Conservation (phyloP, 768 basidiomycete species). For the Psilocybe azurescens region DNA sequence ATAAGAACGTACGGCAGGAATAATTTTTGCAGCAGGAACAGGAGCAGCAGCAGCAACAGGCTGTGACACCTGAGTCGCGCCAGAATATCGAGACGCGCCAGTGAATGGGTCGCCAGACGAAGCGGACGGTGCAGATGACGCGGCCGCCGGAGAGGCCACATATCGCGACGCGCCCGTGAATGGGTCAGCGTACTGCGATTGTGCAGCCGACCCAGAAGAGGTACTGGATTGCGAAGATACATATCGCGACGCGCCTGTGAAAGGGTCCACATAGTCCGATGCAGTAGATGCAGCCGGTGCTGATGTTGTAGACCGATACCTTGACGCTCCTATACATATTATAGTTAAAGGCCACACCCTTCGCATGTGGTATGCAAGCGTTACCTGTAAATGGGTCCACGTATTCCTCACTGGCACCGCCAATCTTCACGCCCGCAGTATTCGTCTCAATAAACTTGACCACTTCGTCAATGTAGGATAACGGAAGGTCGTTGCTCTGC, state of each 20-base stretch:
- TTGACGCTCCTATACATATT: background rate
- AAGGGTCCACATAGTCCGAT: constrained; percentile 74
- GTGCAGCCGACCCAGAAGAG: constrained; percentile 26
- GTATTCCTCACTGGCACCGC: constrained; percentile 60
- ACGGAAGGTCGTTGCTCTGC: constrained; percentile 79
- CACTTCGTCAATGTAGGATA: constrained; percentile 86
- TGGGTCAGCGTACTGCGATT: constrained; percentile 60
- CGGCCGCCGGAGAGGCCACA: constrained; percentile 41
- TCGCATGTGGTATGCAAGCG: background rate
- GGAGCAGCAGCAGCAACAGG: constrained; percentile 38
- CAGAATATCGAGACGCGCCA: constrained; percentile 68
- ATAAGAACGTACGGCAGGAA: constrained; percentile 53
- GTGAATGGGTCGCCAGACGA: constrained; percentile 68
- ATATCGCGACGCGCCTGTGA: constrained; percentile 68
- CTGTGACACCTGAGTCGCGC: constrained; percentile 15
- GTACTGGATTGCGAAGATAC: constrained; percentile 40
- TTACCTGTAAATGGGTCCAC: constrained; percentile 92
- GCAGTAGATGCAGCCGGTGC: background rate
- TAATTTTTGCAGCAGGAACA: constrained; percentile 40
- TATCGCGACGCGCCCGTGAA: constrained; percentile 78
- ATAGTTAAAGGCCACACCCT: background rate
- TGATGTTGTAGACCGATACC: background rate
- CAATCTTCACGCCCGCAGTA: constrained; percentile 77
- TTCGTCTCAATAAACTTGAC: constrained; percentile 95
- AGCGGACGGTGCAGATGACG: constrained; percentile 48